phyloP scores from a whole-genome alignment of 352 stramenopile genomes.

The Stramenopiles sp. region DNA sequence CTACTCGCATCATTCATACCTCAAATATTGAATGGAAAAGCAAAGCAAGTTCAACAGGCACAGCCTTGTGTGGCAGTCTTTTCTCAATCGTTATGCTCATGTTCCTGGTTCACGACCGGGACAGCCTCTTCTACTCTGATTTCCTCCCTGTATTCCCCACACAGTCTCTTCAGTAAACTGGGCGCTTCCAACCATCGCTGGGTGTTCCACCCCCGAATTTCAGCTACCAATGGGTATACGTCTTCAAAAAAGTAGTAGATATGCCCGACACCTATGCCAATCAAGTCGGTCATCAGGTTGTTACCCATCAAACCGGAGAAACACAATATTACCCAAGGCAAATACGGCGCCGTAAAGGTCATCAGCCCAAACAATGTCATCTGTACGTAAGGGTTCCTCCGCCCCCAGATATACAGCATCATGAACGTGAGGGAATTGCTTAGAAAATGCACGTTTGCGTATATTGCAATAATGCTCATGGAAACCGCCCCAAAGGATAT shows the following conservation, averaged over 20 bases:
- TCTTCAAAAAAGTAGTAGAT: slow-evolving; percentile 99
- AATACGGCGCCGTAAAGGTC: slow-evolving; percentile 89
- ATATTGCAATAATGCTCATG: slow-evolving; percentile 86
- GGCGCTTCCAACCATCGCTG: slow-evolving; percentile 71
- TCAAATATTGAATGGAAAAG: no score
- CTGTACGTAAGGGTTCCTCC: slow-evolving; percentile 76
- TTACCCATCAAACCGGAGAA: slow-evolving; percentile 87
- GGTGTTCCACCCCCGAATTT: slow-evolving; percentile 77
- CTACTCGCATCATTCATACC: no score
- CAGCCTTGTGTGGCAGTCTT: no score
- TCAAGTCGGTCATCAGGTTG: slow-evolving; percentile 62
- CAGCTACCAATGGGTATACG: slow-evolving; percentile 86
- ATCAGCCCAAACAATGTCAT: slow-evolving; percentile 95
- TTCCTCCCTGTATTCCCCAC: slow-evolving; percentile 17
- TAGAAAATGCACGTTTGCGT: slow-evolving; percentile 90
- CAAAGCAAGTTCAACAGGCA: no score
- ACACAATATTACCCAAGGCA: slow-evolving; percentile 90
- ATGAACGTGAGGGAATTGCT: slow-evolving; percentile 96
- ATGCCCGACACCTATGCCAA: slow-evolving; percentile 96
- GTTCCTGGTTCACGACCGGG: no score
- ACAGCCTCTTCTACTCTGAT: neutral
- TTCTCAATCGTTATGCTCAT: no score
- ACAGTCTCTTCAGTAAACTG: slow-evolving; percentile 57
- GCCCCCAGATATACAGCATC: slow-evolving; percentile 98
- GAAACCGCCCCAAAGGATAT: slow-evolving; percentile 76